Evolutionary conservation across 805 yeast species (phyloP).

Genomic region (Candida endomychidarum): DNA sequence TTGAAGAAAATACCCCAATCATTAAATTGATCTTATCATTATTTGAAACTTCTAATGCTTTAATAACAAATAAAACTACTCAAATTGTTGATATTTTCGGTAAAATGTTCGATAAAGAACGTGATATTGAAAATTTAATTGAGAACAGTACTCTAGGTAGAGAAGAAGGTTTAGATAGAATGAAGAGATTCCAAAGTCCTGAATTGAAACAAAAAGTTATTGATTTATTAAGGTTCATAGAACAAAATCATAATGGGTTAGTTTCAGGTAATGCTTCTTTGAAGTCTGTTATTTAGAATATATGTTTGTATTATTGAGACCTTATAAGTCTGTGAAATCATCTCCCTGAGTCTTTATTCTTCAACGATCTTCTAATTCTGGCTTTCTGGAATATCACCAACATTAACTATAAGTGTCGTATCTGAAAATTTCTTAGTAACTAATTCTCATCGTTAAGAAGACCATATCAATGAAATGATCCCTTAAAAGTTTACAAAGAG

Average conservation of each 20-base stretch:
- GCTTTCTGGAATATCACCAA: no score
- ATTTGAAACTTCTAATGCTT: slow-evolving; percentile 60
- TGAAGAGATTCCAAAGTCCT: slow-evolving; percentile 73
- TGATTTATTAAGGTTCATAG: slow-evolving; percentile 70
- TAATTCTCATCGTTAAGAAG: no score
- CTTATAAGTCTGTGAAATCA: no score
- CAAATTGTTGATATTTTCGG: slow-evolving; percentile 67
- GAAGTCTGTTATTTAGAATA: slow-evolving; percentile 37
- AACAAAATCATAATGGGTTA: slow-evolving; percentile 60
- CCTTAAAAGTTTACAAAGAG: no score
- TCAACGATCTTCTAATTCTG: no score
- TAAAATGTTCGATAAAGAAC: slow-evolving; percentile 70
- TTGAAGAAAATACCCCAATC: slow-evolving; percentile 91
- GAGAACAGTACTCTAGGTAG: slow-evolving; percentile 80
- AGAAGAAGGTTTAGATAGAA: slow-evolving; percentile 75
- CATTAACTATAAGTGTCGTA: no score
- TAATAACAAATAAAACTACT: slow-evolving; percentile 56
- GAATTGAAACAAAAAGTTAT: slow-evolving; percentile 65
- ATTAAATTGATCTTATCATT: slow-evolving; percentile 73
- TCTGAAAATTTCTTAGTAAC: no score
- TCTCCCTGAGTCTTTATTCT: not conserved
- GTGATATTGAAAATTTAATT: slow-evolving; percentile 66
- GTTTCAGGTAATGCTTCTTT: slow-evolving; percentile 53
- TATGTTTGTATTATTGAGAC: no score
- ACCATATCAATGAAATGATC: no score